Conservation (phyloP, 805 yeast genomes). For the Yamadazyma ubonensis region DNA sequence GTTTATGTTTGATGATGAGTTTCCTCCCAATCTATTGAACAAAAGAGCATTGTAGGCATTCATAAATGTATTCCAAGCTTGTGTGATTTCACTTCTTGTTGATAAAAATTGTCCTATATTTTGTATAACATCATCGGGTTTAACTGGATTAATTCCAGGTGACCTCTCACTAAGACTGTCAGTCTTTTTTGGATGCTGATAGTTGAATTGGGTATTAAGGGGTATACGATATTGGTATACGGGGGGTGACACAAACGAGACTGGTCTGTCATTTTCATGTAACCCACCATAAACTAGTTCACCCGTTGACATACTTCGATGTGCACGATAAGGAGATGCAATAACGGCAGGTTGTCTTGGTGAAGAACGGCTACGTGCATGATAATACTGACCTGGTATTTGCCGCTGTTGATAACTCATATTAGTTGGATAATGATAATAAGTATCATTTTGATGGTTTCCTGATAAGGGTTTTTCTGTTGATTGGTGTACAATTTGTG, state of each 20-base stretch:
- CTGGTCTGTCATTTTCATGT: not conserved
- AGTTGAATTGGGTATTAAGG: not conserved
- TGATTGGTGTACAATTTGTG: not conserved
- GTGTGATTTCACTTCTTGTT: constrained; percentile 4
- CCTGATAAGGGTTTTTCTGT: not conserved
- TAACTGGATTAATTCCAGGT: not conserved
- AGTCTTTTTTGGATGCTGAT: constrained; percentile 5
- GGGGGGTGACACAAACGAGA: not conserved
- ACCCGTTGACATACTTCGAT: no score
- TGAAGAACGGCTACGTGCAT: no score
- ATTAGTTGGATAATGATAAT: not conserved
- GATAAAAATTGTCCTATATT: constrained; percentile 5
- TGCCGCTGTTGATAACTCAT: not conserved
- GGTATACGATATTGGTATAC: not conserved
- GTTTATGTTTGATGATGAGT: not conserved
- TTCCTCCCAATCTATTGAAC: not conserved
- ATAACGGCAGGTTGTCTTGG: no score
- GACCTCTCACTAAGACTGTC: not conserved
- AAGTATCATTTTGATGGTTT: not conserved
- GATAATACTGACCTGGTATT: not conserved
- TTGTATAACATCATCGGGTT: constrained; percentile 2
- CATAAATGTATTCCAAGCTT: constrained; percentile 1
- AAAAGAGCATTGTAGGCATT: constrained; percentile 7
- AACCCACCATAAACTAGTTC: no score
- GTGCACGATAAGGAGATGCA: not conserved